phyloP scores from a whole-genome alignment of 257 asterid genomes.

The Forsythia viridissima region DNA sequence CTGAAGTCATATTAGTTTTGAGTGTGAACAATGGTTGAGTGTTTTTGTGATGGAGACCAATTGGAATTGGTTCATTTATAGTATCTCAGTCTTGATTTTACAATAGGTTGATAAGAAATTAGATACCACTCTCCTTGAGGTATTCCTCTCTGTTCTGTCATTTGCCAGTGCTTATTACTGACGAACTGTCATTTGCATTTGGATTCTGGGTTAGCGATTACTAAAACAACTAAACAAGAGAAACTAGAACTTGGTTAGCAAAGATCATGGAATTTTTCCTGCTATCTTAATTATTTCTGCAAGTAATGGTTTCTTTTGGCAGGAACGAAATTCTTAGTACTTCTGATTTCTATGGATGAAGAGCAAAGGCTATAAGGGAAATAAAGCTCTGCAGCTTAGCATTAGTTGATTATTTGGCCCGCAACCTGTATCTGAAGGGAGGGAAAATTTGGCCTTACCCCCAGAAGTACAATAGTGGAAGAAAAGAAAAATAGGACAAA shows the following conservation, averaged over 20 bases:
- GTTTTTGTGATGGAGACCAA: not conserved
- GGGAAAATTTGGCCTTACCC: too few species aligned
- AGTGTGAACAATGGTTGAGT: not conserved
- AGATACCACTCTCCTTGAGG: not conserved
- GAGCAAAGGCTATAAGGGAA: slow-evolving; percentile 2
- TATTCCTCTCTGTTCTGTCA: not conserved
- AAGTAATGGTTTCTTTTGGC: too few species aligned
- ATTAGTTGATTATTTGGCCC: not conserved
- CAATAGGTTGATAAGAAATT: not conserved
- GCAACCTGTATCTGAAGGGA: too few species aligned
- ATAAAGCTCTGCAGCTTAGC: slow-evolving; percentile 8
- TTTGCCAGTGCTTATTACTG: not conserved
- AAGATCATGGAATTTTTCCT: too few species aligned
- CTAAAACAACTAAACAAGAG: not conserved
- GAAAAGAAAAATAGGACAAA: too few species aligned
- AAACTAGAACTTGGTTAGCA: not conserved
- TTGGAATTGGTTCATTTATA: not conserved
- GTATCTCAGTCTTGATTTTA: not conserved
- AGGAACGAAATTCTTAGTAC: too few species aligned
- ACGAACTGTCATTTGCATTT: not conserved
- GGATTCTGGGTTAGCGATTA: too few species aligned
- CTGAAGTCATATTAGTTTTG: not conserved
- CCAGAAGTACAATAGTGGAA: too few species aligned
- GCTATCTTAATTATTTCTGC: too few species aligned
- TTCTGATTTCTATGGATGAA: too few species aligned